A percentile compares a stretch with the other conserved stretches of the same genome.
These are phyloP conservation scores for Inonotus obliquus DNA, from an alignment of 1,284 basidiomycete species.

Conservation along the genomic window DNA sequence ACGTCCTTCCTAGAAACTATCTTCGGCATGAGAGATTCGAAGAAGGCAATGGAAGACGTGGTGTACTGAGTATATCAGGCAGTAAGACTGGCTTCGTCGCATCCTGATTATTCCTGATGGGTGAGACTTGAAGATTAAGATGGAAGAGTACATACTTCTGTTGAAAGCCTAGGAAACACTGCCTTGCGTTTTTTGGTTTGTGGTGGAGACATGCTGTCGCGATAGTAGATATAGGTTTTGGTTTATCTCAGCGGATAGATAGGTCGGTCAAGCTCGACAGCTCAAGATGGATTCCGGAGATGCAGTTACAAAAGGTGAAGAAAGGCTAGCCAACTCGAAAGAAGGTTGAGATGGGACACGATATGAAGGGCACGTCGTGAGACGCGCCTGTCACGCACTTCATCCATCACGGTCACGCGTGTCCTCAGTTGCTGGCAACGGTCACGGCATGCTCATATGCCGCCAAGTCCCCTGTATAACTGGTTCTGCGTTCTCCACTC, in stretches of 20 bases:
- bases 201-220: not conserved
- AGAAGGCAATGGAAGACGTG: no score
- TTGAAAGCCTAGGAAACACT: not conserved
- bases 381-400: not conserved
- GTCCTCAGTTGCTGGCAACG: not conserved
- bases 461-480: constrained; percentile 60
- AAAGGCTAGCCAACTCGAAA: no score
- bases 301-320: no score
- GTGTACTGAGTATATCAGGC: no score
- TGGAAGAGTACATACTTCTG: not conserved
- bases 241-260: not conserved
- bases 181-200: not conserved
- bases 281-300: no score
- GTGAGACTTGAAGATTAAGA: not conserved
- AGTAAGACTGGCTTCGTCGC: no score
- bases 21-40: no score
- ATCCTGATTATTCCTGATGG: not conserved
- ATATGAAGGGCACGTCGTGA: not conserved
- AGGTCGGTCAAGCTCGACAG: not conserved
- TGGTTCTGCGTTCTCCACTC: constrained; percentile 64
- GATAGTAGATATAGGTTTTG: not conserved
- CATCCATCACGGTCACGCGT: not conserved
- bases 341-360: not conserved
- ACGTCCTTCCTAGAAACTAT: no score
- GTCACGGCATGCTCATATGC: constrained; percentile 10